A percentile compares a stretch with the other conserved stretches of the same genome.
phyloP scores from a whole-genome alignment of 1,284 basidiomycete genomes.

The Chalciporus sp. region DNA sequence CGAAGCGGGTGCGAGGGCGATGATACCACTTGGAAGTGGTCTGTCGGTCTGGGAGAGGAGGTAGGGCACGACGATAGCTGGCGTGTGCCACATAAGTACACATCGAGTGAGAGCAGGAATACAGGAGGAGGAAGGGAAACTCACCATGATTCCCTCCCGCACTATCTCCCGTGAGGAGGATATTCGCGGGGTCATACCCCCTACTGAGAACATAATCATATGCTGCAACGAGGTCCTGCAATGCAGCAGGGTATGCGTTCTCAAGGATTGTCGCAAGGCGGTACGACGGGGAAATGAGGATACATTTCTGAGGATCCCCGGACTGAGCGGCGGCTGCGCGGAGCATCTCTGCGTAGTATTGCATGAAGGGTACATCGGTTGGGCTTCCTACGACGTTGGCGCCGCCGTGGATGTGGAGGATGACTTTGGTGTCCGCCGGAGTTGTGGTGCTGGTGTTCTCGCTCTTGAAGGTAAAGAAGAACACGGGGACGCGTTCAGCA shows the following conservation, averaged over 20 bases:
- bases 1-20: too few species aligned
- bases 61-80: slow-evolving; percentile 18
- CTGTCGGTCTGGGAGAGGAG: slow-evolving; percentile 6
- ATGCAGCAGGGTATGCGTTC: slow-evolving; percentile 28
- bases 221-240: slow-evolving; percentile 28
- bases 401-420: slow-evolving; percentile 31
- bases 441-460: too few species aligned
- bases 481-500: too few species aligned
- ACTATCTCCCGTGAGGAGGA: slow-evolving; percentile 26
- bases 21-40: slow-evolving; percentile 8
- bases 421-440: slow-evolving; percentile 11
- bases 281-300: slow-evolving; percentile 26
- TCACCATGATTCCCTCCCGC: slow-evolving; percentile 28
- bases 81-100: too few species aligned
- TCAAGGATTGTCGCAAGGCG: slow-evolving; percentile 26
- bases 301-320: slow-evolving; percentile 1
- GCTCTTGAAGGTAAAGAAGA: too few species aligned
- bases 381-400: slow-evolving; percentile 25
- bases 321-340: slow-evolving; percentile 6
- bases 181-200: slow-evolving; percentile 24
- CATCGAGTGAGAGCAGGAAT: background rate
- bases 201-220: slow-evolving; percentile 29
- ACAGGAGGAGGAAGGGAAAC: background rate
- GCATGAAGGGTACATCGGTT: background rate
- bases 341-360: slow-evolving; percentile 19